These are phyloP conservation scores for Venturia oleaginea DNA, from an alignment of 2,329 filamentous ascomycete genomes.

Conservation along the genomic window DNA sequence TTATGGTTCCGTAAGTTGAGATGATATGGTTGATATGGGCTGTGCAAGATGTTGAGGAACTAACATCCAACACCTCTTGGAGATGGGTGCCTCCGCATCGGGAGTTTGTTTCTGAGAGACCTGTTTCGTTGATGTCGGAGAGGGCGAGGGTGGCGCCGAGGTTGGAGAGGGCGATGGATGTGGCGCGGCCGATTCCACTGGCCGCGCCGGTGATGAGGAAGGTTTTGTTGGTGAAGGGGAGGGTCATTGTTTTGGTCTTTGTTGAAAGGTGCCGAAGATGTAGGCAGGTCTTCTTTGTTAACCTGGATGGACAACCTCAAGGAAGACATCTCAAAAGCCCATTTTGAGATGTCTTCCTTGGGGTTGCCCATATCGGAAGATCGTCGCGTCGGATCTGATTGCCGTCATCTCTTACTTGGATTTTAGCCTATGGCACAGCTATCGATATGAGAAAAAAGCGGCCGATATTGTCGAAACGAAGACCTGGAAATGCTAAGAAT, in stretches of 20 bases:
- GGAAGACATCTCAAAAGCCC: too few species aligned
- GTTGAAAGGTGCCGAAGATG: neutral
- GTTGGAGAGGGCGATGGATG: conserved; percentile 46
- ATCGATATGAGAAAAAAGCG: too few species aligned
- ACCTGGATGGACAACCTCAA: too few species aligned
- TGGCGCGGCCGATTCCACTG: conserved; percentile 77
- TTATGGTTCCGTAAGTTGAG: neutral
- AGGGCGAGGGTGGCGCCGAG: conserved; percentile 12
- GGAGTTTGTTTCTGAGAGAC: neutral
- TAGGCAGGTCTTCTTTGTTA: neutral
- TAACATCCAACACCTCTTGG: neutral
- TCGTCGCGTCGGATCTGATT: neutral
- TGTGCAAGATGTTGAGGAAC: neutral
- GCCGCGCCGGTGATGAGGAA: conserved; percentile 86
- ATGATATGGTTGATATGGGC: neutral
- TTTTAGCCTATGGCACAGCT: too few species aligned
- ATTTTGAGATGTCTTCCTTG: neutral
- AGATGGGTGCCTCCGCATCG: neutral
- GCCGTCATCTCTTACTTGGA: neutral
- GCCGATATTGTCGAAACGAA: too few species aligned
- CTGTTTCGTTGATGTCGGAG: conserved; percentile 1
- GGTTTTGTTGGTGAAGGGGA: conserved; percentile 73
- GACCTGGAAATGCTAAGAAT: too few species aligned
- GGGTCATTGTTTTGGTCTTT: neutral
- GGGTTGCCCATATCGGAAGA: neutral